These are phyloP conservation scores for Stagonosporopsis rhizophila DNA, from an alignment of 2,329 filamentous ascomycete genomes.

Conservation along the genomic window DNA sequence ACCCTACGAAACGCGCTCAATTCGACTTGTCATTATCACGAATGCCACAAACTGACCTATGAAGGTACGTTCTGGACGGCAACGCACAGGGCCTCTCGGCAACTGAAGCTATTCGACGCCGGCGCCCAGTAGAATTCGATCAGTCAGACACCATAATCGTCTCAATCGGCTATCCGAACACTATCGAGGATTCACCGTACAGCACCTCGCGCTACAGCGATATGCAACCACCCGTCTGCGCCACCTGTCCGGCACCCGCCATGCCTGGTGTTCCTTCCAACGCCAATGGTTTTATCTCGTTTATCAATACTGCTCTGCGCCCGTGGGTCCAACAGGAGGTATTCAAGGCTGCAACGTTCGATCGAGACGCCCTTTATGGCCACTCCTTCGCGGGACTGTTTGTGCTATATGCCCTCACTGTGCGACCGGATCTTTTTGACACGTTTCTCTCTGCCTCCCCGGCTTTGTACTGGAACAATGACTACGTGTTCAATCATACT, in stretches of 20 bases:
- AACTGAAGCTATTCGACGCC: conserved; percentile 39
- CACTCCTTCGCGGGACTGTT: conserved; percentile 61
- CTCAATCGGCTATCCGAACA: conserved; percentile 40
- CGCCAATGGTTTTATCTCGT: conserved; percentile 55
- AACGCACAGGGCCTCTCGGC: conserved; percentile 40
- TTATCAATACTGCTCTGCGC: conserved; percentile 53
- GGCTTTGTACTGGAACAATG: conserved; percentile 57
- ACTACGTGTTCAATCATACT: conserved; percentile 46
- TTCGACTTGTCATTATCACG: not conserved
- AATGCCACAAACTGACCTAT: not conserved
- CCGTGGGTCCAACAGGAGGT: conserved; percentile 39
- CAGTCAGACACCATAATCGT: conserved; percentile 42
- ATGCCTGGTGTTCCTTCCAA: conserved; percentile 51
- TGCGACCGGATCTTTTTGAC: conserved; percentile 52
- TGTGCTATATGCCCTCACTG: conserved; percentile 55
- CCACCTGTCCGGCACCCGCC: conserved; percentile 33
- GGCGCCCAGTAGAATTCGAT: conserved; percentile 41
- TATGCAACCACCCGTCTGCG: conserved; percentile 42
- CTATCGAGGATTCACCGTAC: conserved; percentile 41
- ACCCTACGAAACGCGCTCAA: not conserved
- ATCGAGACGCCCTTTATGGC: conserved; percentile 56
- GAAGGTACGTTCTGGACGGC: conserved; percentile 43
- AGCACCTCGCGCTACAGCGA: conserved; percentile 35
- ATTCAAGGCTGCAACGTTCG: conserved; percentile 43
- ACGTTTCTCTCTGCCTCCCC: conserved; percentile 57